Evolutionary conservation across 2,329 filamentous ascomycete species (phyloP).

Genomic region (Neonectria punicea): DNA sequence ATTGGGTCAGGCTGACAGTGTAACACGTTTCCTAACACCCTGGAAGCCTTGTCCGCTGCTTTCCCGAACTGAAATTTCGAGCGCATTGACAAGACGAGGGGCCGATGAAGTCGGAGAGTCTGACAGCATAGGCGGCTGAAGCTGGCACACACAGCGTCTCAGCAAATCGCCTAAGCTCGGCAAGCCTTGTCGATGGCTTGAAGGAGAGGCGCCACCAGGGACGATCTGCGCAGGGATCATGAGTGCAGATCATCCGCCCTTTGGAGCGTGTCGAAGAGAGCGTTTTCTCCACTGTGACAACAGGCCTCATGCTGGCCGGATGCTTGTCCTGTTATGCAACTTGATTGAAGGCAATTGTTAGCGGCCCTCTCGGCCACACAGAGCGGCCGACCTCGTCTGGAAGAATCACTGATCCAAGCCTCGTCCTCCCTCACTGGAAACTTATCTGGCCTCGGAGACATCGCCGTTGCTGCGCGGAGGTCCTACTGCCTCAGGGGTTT

Average conservation of each 20-base stretch:
- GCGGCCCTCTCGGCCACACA: constrained; percentile 9
- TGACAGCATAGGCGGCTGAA: constrained; percentile 11
- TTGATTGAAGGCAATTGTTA: constrained; percentile 10
- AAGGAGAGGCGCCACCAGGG: constrained; percentile 38
- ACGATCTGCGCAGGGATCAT: constrained; percentile 43
- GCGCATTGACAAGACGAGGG: not conserved
- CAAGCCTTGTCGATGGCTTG: constrained; percentile 29
- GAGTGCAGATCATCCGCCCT: constrained; percentile 40
- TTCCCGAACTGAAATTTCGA: not conserved
- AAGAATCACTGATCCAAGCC: constrained; percentile 7
- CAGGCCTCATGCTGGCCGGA: constrained; percentile 29
- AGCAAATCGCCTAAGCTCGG: constrained; percentile 18
- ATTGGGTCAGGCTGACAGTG: constrained; percentile 23
- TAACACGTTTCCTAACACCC: constrained; percentile 26
- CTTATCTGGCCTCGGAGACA: constrained; percentile 4
- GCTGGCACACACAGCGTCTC: constrained; percentile 18
- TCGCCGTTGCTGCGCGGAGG: constrained; percentile 32
- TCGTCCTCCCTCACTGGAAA: not conserved
- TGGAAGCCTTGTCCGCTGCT: not conserved
- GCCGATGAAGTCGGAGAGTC: constrained; percentile 2
- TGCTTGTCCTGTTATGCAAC: constrained; percentile 14
- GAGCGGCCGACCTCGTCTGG: constrained; percentile 25
- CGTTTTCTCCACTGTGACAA: constrained; percentile 28
- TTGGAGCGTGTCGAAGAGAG: constrained; percentile 32
- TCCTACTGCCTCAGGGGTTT: constrained; percentile 14